These are phyloP conservation scores for Trichoderma gamsii DNA, from an alignment of 495 filamentous ascomycete genomes.

Conservation along the genomic window DNA sequence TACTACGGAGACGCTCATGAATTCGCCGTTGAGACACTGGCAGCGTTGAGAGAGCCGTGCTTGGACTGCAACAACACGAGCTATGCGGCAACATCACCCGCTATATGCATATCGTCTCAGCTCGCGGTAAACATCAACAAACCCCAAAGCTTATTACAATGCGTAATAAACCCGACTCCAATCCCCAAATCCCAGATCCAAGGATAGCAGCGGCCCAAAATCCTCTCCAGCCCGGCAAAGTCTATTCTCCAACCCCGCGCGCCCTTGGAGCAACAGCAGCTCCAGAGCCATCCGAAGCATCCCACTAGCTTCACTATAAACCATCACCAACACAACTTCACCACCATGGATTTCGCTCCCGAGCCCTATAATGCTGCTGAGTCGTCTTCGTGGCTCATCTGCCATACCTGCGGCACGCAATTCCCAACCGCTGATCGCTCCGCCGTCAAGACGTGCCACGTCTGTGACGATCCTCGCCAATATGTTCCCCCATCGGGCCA, in stretches of 20 bases:
- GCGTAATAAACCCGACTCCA: background rate
- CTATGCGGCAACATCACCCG: too few relatives aligned
- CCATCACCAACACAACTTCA: background rate
- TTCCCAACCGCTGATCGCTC: slow-evolving; percentile 44
- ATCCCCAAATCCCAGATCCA: background rate
- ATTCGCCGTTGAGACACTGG: too few relatives aligned
- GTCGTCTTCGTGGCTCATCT: slow-evolving; percentile 35
- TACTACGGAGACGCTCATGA: too few relatives aligned
- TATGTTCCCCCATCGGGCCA: slow-evolving; percentile 57
- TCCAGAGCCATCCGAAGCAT: background rate
- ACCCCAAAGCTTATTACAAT: background rate
- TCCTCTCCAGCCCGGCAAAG: background rate
- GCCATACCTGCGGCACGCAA: slow-evolving; percentile 65
- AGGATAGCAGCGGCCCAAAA: background rate
- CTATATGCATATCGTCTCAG: too few relatives aligned
- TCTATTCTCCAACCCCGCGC: slow-evolving; percentile 5
- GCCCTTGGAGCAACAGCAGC: background rate
- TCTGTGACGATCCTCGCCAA: slow-evolving; percentile 73
- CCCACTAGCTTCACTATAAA: background rate
- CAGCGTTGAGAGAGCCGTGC: too few relatives aligned
- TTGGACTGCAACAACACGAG: too few relatives aligned
- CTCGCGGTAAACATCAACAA: background rate
- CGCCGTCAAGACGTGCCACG: slow-evolving; percentile 53
- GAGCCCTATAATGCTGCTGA: background rate
- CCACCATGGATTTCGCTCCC: slow-evolving; percentile 11